phyloP scores from a whole-genome alignment of 495 filamentous ascomycete genomes.

The Acidiella bohemica region DNA sequence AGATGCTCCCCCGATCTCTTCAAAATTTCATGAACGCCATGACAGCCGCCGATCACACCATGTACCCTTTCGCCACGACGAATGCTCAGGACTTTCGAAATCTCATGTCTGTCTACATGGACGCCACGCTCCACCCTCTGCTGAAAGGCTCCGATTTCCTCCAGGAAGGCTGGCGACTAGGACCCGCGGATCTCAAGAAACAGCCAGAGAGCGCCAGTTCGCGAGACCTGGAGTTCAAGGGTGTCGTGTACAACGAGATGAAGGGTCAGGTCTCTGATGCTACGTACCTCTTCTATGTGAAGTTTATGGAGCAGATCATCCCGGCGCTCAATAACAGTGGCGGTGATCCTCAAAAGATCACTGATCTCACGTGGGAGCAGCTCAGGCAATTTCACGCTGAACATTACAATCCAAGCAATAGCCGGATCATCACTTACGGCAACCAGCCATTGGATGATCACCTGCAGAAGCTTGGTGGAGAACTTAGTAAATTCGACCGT shows the following conservation, averaged over 20 bases:
- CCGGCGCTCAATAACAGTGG: conserved; percentile 90
- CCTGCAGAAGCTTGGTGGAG: conserved; percentile 57
- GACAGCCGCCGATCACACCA: conserved; percentile 91
- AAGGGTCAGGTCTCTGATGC: conserved; percentile 98
- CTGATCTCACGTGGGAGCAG: conserved; percentile 79
- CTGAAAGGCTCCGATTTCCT: conserved; percentile 82
- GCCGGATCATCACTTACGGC: conserved; percentile 89
- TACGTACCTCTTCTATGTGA: conserved; percentile 86
- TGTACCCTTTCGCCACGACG: conserved; percentile 96
- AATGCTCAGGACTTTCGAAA: conserved; percentile 92
- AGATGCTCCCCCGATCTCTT: conserved; percentile 93
- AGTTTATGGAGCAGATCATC: conserved; percentile 87
- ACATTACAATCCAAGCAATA: conserved; percentile 94
- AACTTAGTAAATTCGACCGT: conserved; percentile 55
- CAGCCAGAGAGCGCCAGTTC: conserved; percentile 30
- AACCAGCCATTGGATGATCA: conserved; percentile 78
- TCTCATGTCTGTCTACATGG: conserved; percentile 89
- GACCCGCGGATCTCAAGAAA: conserved; percentile 69
- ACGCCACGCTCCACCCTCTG: conserved; percentile 80
- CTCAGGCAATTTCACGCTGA: conserved; percentile 71
- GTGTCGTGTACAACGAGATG: conserved; percentile 99
- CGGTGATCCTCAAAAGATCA: conserved; percentile 90
- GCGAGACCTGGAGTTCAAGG: conserved; percentile 73
- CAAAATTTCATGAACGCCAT: conserved; percentile 99
- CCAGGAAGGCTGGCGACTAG: conserved; percentile 93